These are phyloP conservation scores for Effrenium voratum DNA, from an alignment of 73 alveolate genomes.

Conservation along the genomic window DNA sequence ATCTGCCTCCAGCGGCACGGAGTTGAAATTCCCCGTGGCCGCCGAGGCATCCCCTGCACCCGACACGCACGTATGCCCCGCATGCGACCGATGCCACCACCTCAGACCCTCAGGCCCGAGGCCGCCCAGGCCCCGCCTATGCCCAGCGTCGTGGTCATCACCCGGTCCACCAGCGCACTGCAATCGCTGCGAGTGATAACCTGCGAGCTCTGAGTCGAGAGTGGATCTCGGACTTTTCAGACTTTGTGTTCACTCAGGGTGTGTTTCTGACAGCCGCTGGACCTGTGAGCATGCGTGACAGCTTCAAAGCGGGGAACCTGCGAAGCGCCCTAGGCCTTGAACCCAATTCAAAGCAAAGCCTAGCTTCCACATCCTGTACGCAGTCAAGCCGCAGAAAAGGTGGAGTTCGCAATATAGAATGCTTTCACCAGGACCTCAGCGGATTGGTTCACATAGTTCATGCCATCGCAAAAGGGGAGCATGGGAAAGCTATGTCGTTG, in stretches of 20 bases:
- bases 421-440: conserved; percentile 67
- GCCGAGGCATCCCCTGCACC: background rate
- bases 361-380: background rate
- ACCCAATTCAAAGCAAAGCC: background rate
- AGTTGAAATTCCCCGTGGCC: too few species aligned
- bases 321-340: background rate
- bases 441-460: too few species aligned
- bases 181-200: conserved; percentile 68
- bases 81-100: too few species aligned
- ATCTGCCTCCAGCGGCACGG: too few species aligned
- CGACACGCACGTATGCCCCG: background rate
- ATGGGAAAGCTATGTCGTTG: too few species aligned
- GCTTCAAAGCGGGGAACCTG: background rate
- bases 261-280: too few species aligned
- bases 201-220: background rate
- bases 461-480: too few species aligned
- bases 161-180: conserved; percentile 53
- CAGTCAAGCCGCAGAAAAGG: background rate
- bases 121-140: conserved; percentile 40
- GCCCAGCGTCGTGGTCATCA: conserved; percentile 46
- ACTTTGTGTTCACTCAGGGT: too few species aligned
- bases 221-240: background rate
- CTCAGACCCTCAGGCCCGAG: too few species aligned
- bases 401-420: conserved; percentile 50
- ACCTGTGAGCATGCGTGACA: background rate